Conservation (phyloP, 352 stramenopile genomes). For the Thalassiosira livingstoniorum region DNA sequence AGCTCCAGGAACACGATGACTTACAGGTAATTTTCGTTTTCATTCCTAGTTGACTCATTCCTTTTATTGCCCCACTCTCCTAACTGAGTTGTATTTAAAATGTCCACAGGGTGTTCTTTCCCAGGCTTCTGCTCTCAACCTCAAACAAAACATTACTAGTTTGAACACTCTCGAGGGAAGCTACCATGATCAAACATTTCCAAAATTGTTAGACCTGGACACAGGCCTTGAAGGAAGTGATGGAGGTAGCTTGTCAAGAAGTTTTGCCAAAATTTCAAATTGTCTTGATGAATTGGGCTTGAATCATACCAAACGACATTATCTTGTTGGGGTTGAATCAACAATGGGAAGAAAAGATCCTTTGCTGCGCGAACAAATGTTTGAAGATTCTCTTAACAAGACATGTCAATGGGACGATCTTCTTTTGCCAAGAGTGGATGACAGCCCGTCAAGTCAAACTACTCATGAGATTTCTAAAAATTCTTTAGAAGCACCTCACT, state of each 20-base stretch:
- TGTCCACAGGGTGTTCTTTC: conserved; percentile 69
- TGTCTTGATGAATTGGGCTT: conserved; percentile 74
- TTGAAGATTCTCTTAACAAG: conserved; percentile 68
- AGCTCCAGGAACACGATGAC: conserved; percentile 71
- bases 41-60: too few species aligned
- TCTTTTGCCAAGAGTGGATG: conserved; percentile 47
- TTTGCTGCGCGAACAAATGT: conserved; percentile 79
- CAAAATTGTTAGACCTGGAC: conserved; percentile 58
- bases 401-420: conserved; percentile 59
- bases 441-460: conserved; percentile 13
- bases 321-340: conserved; percentile 66
- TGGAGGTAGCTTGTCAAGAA: conserved; percentile 7
- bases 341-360: conserved; percentile 7
- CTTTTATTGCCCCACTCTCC: too few species aligned
- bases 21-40: too few species aligned
- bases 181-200: conserved; percentile 40
- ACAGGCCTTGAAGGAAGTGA: conserved; percentile 27
- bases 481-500: neutral
- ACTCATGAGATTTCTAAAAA: neutral
- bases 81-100: too few species aligned
- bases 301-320: conserved; percentile 62
- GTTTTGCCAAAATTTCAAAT: conserved; percentile 39
- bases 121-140: conserved; percentile 65
- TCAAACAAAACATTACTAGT: conserved; percentile 64
- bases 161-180: conserved; percentile 40